A percentile compares a stretch with the other conserved stretches of the same genome.
These are phyloP conservation scores for Corniculantispora saksenae DNA, from an alignment of 2,329 filamentous ascomycete genomes.

Conservation along the genomic window DNA sequence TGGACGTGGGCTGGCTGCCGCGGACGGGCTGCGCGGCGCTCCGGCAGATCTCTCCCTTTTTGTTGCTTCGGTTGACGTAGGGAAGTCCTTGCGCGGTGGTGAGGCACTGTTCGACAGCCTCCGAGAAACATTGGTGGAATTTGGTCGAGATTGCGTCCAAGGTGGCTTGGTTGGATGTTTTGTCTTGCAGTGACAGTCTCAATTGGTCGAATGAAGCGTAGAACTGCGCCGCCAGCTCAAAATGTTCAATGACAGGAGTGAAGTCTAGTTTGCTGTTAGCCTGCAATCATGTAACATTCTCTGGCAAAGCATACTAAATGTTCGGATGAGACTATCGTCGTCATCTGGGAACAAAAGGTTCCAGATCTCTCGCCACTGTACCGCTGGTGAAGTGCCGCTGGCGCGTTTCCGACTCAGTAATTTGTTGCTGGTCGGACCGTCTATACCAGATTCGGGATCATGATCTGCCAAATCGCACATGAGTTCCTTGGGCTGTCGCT, in stretches of 20 bases:
- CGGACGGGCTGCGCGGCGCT: slow-evolving; percentile 18
- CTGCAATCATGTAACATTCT: too few species aligned
- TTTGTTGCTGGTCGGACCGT: slow-evolving; percentile 42
- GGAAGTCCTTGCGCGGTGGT: slow-evolving; percentile 37
- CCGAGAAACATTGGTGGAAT: slow-evolving; percentile 43
- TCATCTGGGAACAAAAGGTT: slow-evolving; percentile 45
- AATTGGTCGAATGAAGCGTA: slow-evolving; percentile 36
- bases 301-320: not conserved
- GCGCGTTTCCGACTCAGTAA: slow-evolving; percentile 41
- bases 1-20: slow-evolving; percentile 26
- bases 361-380: slow-evolving; percentile 45
- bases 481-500: slow-evolving; percentile 40
- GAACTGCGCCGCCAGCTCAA: slow-evolving; percentile 39
- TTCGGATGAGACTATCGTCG: slow-evolving; percentile 17
- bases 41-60: slow-evolving; percentile 33
- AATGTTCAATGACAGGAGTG: slow-evolving; percentile 44
- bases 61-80: slow-evolving; percentile 44
- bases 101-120: slow-evolving; percentile 40
- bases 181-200: slow-evolving; percentile 36
- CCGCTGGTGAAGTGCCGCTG: slow-evolving; percentile 38
- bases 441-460: slow-evolving; percentile 42
- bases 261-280: slow-evolving; percentile 33
- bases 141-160: slow-evolving; percentile 41
- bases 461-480: slow-evolving; percentile 45
- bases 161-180: slow-evolving; percentile 39